A percentile compares a stretch with the other conserved stretches of the same genome.
These are phyloP conservation scores for Xylaria multiplex DNA, from an alignment of 2,329 filamentous ascomycete genomes.

Conservation along the genomic window DNA sequence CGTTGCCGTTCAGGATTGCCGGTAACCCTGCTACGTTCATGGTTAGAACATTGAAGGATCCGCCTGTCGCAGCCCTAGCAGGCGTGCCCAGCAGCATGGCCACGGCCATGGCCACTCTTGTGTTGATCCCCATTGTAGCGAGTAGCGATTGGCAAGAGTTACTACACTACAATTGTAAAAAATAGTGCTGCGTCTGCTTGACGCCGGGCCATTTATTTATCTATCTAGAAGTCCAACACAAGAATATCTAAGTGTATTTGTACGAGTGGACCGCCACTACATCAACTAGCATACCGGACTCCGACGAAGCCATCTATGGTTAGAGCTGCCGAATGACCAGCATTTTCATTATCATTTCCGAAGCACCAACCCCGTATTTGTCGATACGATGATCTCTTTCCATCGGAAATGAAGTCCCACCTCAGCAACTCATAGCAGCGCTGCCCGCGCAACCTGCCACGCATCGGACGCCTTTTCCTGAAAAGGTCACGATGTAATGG, in stretches of 20 bases:
- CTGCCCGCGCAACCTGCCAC: slow-evolving; percentile 17
- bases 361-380: slow-evolving; percentile 13
- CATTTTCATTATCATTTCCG: slow-evolving; percentile 16
- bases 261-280: slow-evolving; percentile 5
- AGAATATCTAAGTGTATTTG: slow-evolving; percentile 11
- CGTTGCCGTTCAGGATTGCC: slow-evolving; percentile 65
- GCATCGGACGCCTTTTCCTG: slow-evolving; percentile 24
- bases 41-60: slow-evolving; percentile 46
- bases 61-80: slow-evolving; percentile 40
- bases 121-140: slow-evolving; percentile 20
- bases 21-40: slow-evolving; percentile 50
- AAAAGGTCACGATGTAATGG: slow-evolving; percentile 22
- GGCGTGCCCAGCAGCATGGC: slow-evolving; percentile 17
- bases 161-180: neutral
- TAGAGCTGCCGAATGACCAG: slow-evolving; percentile 14
- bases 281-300: slow-evolving; percentile 2
- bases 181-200: neutral
- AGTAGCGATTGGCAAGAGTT: neutral
- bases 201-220: neutral
- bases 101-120: neutral
- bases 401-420: slow-evolving; percentile 10
- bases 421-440: slow-evolving; percentile 16
- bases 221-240: neutral
- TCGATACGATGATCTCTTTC: neutral
- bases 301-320: slow-evolving; percentile 22